These are phyloP conservation scores for Elaeagnus macrophylla DNA, from an alignment of 306 rosid species.

Conservation along the genomic window DNA sequence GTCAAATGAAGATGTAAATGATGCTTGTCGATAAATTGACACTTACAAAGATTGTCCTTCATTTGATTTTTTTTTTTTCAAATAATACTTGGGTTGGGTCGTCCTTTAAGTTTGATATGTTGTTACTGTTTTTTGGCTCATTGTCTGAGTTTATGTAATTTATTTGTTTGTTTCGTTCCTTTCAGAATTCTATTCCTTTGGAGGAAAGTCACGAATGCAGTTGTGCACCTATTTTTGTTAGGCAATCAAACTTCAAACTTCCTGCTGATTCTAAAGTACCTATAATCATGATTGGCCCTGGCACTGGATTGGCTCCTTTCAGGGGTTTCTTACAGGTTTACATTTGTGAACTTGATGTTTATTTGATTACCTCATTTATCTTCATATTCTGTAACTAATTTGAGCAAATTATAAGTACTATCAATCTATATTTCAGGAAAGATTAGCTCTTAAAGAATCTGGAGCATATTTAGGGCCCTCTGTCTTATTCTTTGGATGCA, in stretches of 20 bases:
- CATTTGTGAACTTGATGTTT: slow-evolving; percentile 19
- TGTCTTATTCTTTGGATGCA: slow-evolving; percentile 77
- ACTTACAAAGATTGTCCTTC: no score
- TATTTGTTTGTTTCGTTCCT: slow-evolving; percentile 8
- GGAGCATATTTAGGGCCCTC: slow-evolving; percentile 78
- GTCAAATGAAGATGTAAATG: no score
- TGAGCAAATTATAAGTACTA: slow-evolving; percentile 6
- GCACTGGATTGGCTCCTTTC: slow-evolving; percentile 99
- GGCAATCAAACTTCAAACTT: slow-evolving; percentile 91
- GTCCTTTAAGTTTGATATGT: no score
- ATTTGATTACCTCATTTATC: slow-evolving; percentile 2
- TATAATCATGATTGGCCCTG: slow-evolving; percentile 94
- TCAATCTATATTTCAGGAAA: slow-evolving; percentile 54
- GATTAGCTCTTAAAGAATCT: slow-evolving; percentile 64
- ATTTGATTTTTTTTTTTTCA: no score
- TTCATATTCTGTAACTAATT: slow-evolving; percentile 1
- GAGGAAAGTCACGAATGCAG: slow-evolving; percentile 66
- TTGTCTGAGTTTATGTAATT: no score
- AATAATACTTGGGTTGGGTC: no score
- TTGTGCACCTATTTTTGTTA: slow-evolving; percentile 88
- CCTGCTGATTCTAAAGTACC: slow-evolving; percentile 78
- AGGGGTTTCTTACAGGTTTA: slow-evolving; percentile 97
- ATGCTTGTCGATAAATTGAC: no score
- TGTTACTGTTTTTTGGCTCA: no score
- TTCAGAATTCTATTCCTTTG: slow-evolving; percentile 61